A percentile compares a stretch with the other conserved stretches of the same genome.
These are phyloP conservation scores for Medicago lupulina DNA, from an alignment of 306 rosid species.

Conservation along the genomic window DNA sequence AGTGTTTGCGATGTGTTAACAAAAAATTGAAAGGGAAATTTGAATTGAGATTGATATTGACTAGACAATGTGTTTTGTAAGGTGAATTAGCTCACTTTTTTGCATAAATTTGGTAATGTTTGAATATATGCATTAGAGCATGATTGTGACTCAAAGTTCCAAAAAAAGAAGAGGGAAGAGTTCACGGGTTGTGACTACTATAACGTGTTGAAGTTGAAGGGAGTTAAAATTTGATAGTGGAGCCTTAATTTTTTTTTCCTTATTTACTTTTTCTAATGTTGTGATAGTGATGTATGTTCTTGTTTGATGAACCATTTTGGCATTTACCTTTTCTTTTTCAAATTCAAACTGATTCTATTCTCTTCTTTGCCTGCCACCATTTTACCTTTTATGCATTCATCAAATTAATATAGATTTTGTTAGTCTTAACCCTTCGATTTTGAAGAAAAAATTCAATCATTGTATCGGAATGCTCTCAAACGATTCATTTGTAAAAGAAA, in stretches of 20 bases:
- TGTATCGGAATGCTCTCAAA: too few relatives aligned
- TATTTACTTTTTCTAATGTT: constrained; percentile 15
- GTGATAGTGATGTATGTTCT: constrained; percentile 28
- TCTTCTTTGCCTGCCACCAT: background rate
- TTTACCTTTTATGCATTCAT: too few relatives aligned
- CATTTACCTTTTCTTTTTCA: constrained; percentile 32
- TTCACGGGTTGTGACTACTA: constrained; percentile 32
- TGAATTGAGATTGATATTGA: constrained; percentile 27
- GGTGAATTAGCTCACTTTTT: constrained; percentile 8
- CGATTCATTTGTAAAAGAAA: too few relatives aligned
- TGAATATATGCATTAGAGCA: constrained; percentile 10
- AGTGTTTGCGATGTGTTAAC: constrained; percentile 7
- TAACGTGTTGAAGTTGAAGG: constrained; percentile 32
- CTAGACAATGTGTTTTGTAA: constrained; percentile 25
- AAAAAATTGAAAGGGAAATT: constrained; percentile 23
- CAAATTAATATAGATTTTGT: too few relatives aligned
- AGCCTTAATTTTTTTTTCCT: constrained; percentile 11
- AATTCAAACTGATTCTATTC: constrained; percentile 8
- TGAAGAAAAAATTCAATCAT: too few relatives aligned
- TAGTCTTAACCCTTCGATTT: too few relatives aligned
- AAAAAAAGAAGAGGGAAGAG: constrained; percentile 32
- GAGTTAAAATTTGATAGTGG: constrained; percentile 31
- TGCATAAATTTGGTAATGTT: constrained; percentile 29
- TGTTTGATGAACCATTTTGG: constrained; percentile 37
- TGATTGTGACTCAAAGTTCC: constrained; percentile 36